Evolutionary conservation across 2,329 filamentous ascomycete genomes (phyloP).

Genomic region (Macrophomina tecta): DNA sequence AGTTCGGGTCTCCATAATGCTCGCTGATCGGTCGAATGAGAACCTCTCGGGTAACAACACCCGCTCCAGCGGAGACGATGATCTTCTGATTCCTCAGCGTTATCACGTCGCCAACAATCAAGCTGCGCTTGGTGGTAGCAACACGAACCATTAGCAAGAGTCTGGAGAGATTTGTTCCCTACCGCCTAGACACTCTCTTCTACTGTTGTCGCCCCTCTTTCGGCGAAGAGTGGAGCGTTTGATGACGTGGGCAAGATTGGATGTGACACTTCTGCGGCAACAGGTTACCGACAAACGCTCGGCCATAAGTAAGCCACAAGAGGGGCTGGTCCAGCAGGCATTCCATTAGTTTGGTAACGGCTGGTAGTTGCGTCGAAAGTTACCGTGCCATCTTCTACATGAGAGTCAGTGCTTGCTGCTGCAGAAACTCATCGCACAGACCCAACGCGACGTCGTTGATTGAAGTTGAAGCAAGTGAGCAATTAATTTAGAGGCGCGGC

Average conservation of each 20-base stretch:
- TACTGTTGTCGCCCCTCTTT: neutral
- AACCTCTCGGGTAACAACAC: constrained; percentile 10
- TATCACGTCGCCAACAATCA: neutral
- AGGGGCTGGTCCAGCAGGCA: neutral
- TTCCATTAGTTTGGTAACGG: neutral
- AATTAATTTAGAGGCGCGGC: constrained; percentile 3
- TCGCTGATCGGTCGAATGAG: constrained; percentile 17
- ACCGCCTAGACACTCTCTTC: too few relatives aligned
- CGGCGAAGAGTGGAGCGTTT: neutral
- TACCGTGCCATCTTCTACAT: constrained; percentile 9
- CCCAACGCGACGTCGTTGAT: constrained; percentile 1
- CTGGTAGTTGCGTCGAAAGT: constrained; percentile 5
- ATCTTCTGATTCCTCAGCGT: constrained; percentile 10
- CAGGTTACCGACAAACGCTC: neutral
- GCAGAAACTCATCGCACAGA: constrained; percentile 14
- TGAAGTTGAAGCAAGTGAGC: neutral
- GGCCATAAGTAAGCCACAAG: constrained; percentile 1
- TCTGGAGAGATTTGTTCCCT: too few relatives aligned
- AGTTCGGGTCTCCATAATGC: constrained; percentile 17
- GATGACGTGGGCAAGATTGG: neutral
- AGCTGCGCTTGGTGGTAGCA: neutral
- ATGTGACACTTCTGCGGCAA: neutral
- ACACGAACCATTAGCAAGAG: neutral
- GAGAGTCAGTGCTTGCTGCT: constrained; percentile 8
- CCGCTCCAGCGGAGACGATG: constrained; percentile 12